Evolutionary conservation across 345 rosid genomes (phyloP), one percentile per base, ranked within the genome.

Genomic region (Eucalyptus marginata): DNA sequence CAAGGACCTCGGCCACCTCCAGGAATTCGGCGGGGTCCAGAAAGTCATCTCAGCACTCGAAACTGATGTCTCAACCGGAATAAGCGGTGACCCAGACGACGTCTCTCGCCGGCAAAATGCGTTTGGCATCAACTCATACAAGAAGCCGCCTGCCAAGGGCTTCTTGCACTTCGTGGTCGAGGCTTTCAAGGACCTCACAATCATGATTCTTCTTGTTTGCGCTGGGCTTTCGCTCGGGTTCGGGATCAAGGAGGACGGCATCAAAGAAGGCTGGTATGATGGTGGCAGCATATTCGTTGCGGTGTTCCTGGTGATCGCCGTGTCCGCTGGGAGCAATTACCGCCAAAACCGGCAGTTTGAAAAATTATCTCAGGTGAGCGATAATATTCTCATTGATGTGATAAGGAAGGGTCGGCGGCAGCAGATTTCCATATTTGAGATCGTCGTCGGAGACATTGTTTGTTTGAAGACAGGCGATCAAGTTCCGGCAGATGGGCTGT

Each of bases 361-460:
- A 24, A 58, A 58, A 58, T 58, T 25, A 1, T 58, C n/a, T 58
- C n/a, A 24, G 1, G 66, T 25, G 66, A 25, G 14, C 0, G 3
- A 27, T 11, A 10, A 58, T 58, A 58, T 25, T 25, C 66, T 58
- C 66, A 10, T 58, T 25, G 66, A 58, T 58, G 66, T 58, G 66
- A 58, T 25, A 25, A 58, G 66, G 93, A 88, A 94, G 92, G 93
- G 94, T 87, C 90, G 92, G 36, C 91, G 90, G 18, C 91, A 88
- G 49, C 90, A 91, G 31, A 87, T 94, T 20, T 94, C 95, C 83
- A 93, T 92, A 64, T 93, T 92, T 86, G 95, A 95, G 13, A 89
- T 96, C 24, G 95, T 95, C 76, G 95, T 94, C 8, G 97, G 96
- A 49, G 98, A 95, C 16, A 86, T 94, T 13, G 97, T 93, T 81